phyloP scores from a whole-genome alignment of 176 grass and related monocot species.

The Urochloa ruziziensis region DNA sequence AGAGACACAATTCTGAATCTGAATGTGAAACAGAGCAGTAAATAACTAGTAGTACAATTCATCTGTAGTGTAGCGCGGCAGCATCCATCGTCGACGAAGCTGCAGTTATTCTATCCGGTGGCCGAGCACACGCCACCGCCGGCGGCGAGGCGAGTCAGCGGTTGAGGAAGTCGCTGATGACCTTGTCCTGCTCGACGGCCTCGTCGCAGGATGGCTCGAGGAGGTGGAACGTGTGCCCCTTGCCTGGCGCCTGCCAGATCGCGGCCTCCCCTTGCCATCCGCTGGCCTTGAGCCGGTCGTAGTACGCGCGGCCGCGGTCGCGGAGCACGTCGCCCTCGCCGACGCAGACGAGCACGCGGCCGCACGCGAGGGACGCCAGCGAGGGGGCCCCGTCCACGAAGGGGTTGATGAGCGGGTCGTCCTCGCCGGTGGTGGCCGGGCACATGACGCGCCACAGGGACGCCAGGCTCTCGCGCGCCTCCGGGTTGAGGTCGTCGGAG shows the following conservation, averaged over 20 bases:
- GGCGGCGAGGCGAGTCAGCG: constrained; percentile 15
- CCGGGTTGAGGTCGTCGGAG: constrained; percentile 42
- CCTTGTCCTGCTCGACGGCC: constrained; percentile 55
- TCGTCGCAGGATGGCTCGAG: constrained; percentile 42
- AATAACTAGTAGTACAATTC: too few species aligned
- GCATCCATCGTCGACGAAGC: constrained; percentile 8
- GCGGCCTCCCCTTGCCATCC: constrained; percentile 43
- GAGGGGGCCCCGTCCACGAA: constrained; percentile 33
- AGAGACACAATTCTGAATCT: constrained; percentile 1
- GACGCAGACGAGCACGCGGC: constrained; percentile 47
- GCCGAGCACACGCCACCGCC: background rate
- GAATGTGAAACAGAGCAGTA: background rate
- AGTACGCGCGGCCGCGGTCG: constrained; percentile 51
- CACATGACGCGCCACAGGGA: constrained; percentile 59
- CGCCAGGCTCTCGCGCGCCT: constrained; percentile 32
- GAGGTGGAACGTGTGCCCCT: constrained; percentile 61
- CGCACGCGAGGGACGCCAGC: constrained; percentile 33
- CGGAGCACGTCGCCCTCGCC: constrained; percentile 55
- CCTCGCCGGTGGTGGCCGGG: constrained; percentile 49
- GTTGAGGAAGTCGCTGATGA: constrained; percentile 51
- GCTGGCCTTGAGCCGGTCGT: constrained; percentile 44
- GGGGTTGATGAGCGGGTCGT: constrained; percentile 60
- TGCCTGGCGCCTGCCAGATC: constrained; percentile 47
- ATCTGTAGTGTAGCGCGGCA: constrained; percentile 11
- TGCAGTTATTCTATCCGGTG: constrained; percentile 28